Evolutionary conservation across 2,329 filamentous ascomycete species (phyloP).

Genomic region (Colletotrichum noveboracense): DNA sequence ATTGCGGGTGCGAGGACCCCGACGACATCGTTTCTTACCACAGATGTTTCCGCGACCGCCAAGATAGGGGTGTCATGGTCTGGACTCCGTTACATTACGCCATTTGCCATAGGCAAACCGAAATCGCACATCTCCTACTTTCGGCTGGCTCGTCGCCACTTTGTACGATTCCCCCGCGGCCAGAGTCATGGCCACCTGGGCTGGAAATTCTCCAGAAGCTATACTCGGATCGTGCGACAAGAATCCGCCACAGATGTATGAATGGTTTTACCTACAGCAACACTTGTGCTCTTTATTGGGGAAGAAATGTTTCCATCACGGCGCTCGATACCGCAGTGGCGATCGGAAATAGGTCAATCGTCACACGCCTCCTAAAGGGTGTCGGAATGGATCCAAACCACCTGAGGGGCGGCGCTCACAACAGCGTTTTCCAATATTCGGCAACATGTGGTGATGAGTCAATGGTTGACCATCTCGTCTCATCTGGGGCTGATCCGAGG

Average conservation of each 20-base stretch:
- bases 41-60: too few species aligned
- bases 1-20: not conserved
- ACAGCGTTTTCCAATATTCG: not conserved
- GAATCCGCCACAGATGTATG: too few species aligned
- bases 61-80: too few species aligned
- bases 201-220: not conserved
- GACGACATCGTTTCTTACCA: not conserved
- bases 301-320: not conserved
- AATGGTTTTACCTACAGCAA: too few species aligned
- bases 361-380: not conserved
- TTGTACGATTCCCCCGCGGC: fast-evolving
- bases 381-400: not conserved
- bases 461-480: not conserved
- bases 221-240: not conserved
- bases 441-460: not conserved
- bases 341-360: not conserved
- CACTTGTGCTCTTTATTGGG: too few species aligned
- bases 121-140: fast-evolving
- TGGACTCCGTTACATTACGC: not conserved
- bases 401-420: fast-evolving
- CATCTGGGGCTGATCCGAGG: not conserved
- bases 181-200: not conserved
- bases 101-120: not conserved
- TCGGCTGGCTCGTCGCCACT: not conserved
- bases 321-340: not conserved